Evolutionary conservation across 148 eudicot genomes (phyloP).

Genomic region (Rhododendron vialii): DNA sequence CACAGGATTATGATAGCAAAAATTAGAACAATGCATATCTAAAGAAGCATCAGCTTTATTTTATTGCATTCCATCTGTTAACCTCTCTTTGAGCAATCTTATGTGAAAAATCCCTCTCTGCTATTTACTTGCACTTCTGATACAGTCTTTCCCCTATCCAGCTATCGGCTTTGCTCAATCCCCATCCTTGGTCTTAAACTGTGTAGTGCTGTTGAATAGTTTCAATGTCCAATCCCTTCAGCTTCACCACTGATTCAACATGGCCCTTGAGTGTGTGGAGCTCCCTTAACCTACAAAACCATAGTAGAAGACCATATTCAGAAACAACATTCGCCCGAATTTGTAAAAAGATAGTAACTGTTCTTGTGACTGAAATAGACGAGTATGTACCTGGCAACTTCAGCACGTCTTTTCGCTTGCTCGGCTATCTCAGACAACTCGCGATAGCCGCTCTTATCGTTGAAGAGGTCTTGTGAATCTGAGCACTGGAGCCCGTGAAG

Average conservation of each 20-base stretch:
- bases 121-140: not conserved
- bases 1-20: not conserved
- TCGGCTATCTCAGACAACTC: constrained; percentile 48
- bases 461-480: constrained; percentile 7
- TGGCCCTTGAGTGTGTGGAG: constrained; percentile 61
- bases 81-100: not conserved
- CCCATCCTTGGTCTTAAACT: constrained; percentile 15
- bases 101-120: not conserved
- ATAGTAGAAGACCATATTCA: too few relatives aligned
- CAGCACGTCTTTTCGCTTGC: constrained; percentile 48
- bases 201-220: constrained; percentile 54
- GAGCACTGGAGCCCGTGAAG: constrained; percentile 48
- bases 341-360: too few relatives aligned
- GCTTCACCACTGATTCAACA: constrained; percentile 63
- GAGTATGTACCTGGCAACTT: constrained; percentile 47
- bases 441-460: constrained; percentile 19
- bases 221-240: constrained; percentile 63
- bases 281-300: constrained; percentile 50
- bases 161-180: not conserved
- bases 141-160: not conserved
- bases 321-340: too few relatives aligned
- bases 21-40: not conserved
- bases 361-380: not conserved
- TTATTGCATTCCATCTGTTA: not conserved
- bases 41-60: not conserved